These are phyloP conservation scores for Castanospermum australe DNA, from an alignment of 306 rosid species.

Conservation along the genomic window DNA sequence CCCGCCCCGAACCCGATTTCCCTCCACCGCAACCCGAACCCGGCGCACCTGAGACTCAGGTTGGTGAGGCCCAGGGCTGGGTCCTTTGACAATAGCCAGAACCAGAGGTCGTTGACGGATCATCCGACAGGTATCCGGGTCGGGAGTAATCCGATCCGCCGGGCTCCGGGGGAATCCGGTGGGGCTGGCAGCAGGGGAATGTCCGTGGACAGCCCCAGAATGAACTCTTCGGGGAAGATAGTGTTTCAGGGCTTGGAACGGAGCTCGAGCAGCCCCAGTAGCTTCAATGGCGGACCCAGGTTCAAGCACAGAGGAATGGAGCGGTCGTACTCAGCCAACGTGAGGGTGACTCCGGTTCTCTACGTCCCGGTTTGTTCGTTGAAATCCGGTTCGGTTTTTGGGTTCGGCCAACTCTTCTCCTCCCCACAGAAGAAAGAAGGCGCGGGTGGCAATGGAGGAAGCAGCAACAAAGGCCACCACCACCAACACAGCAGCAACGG, in stretches of 20 bases:
- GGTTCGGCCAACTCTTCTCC: conserved; percentile 82
- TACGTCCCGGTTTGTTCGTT: conserved; percentile 92
- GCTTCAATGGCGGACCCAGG: conserved; percentile 88
- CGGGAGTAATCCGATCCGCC: conserved; percentile 65
- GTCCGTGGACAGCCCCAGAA: conserved; percentile 88
- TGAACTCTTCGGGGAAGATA: conserved; percentile 93
- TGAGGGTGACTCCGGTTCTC: conserved; percentile 89
- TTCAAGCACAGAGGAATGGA: conserved; percentile 90
- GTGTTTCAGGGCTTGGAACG: conserved; percentile 90
- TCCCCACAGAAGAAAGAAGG: conserved; percentile 73
- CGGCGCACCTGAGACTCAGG: conserved; percentile 45
- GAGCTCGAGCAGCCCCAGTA: conserved; percentile 95
- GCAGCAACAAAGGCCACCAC: conserved; percentile 15
- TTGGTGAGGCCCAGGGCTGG: conserved; percentile 47
- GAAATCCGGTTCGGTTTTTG: conserved; percentile 78
- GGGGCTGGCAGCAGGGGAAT: conserved; percentile 63
- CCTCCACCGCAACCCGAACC: conserved; percentile 36
- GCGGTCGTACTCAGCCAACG: conserved; percentile 88
- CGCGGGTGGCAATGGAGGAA: conserved; percentile 21
- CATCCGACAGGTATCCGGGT: conserved; percentile 30
- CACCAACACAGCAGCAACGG: conserved; percentile 22
- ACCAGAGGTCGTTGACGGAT: conserved; percentile 35
- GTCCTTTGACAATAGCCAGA: conserved; percentile 39
- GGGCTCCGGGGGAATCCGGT: conserved; percentile 23
- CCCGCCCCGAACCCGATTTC: conserved; percentile 41